Conservation (phyloP, 306 rosid genomes). For the Gleditsia sinensis region DNA sequence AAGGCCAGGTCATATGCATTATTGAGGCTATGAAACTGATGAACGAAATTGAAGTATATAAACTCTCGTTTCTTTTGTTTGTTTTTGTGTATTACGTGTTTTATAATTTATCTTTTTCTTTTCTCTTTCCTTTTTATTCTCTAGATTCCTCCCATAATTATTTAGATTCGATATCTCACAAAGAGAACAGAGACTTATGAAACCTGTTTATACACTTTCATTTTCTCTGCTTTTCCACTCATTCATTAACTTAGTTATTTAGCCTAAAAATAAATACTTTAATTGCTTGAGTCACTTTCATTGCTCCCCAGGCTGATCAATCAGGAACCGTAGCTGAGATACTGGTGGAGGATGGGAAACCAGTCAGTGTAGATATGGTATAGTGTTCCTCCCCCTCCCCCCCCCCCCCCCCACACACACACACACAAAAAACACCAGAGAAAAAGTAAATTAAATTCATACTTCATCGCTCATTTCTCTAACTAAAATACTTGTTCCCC, state of each 20-base stretch:
- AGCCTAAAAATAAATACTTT: neutral
- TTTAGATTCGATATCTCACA: neutral
- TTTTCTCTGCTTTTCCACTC: neutral
- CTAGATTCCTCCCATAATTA: neutral
- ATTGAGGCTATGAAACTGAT: conserved; percentile 97
- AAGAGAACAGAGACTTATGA: neutral
- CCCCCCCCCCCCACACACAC: neutral
- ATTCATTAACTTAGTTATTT: neutral
- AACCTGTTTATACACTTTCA: neutral
- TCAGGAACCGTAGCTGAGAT: conserved; percentile 86
- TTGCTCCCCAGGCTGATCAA: conserved; percentile 73
- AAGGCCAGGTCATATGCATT: conserved; percentile 89
- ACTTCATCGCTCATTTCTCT: conserved; percentile 16
- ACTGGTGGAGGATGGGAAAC: conserved; percentile 67
- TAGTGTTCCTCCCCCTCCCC: conserved; percentile 19
- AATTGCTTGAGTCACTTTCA: conserved; percentile 19
- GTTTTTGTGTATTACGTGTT: neutral
- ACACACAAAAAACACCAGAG: neutral
- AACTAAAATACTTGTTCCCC: conserved; percentile 19
- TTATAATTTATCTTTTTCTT: neutral
- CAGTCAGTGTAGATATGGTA: conserved; percentile 87
- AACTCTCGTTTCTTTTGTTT: neutral
- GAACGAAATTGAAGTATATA: conserved; percentile 90
- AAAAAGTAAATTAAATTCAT: neutral
- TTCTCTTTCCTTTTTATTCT: conserved; percentile 16